Evolutionary conservation across 2,329 filamentous ascomycete genomes (phyloP).

Genomic region (Rhytidhysteron rufulum): DNA sequence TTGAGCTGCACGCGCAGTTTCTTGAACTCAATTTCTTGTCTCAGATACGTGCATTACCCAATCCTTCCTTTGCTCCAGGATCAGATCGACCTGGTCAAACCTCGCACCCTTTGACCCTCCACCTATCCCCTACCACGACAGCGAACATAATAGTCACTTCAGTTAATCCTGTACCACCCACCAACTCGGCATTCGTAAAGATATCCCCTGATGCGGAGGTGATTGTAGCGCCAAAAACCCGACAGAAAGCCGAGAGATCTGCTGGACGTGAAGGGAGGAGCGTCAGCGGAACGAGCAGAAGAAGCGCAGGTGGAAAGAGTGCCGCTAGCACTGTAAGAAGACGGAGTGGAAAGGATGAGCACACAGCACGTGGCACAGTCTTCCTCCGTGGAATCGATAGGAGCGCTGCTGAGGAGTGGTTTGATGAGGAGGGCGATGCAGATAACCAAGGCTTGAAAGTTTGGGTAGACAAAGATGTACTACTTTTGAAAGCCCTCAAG

Average conservation of each 20-base stretch:
- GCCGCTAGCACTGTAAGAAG: slow-evolving; percentile 66
- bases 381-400: slow-evolving; percentile 80
- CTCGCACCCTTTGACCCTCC: slow-evolving; percentile 80
- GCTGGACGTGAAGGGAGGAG: slow-evolving; percentile 72
- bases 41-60: slow-evolving; percentile 90
- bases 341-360: slow-evolving; percentile 59
- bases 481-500: slow-evolving; percentile 67
- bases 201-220: slow-evolving; percentile 93
- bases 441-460: slow-evolving; percentile 61
- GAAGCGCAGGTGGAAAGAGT: slow-evolving; percentile 67
- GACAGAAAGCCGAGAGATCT: slow-evolving; percentile 63
- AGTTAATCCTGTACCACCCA: slow-evolving; percentile 68
- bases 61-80: slow-evolving; percentile 63
- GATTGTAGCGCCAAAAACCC: slow-evolving; percentile 90
- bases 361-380: slow-evolving; percentile 59
- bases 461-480: slow-evolving; percentile 79
- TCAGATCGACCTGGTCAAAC: slow-evolving; percentile 47
- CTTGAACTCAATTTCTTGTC: slow-evolving; percentile 89
- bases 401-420: slow-evolving; percentile 67
- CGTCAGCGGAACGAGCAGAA: slow-evolving; percentile 73
- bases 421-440: slow-evolving; percentile 59
- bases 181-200: slow-evolving; percentile 77
- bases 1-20: slow-evolving; percentile 94
- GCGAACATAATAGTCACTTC: slow-evolving; percentile 86
- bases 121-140: slow-evolving; percentile 91